These are phyloP conservation scores for Halenospora varia DNA, from an alignment of 495 filamentous ascomycete species.

Conservation along the genomic window DNA sequence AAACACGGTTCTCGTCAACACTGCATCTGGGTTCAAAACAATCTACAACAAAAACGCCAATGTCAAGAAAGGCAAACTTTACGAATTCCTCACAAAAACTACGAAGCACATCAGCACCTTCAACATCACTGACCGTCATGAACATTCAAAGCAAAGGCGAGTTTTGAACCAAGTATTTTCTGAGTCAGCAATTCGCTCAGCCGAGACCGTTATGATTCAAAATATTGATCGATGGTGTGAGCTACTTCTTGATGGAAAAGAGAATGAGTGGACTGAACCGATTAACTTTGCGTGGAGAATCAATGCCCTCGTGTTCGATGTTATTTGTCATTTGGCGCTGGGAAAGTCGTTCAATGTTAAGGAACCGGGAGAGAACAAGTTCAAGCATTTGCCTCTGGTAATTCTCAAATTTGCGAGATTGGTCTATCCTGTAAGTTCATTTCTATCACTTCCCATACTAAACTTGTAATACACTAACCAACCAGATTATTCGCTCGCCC, in stretches of 20 bases:
- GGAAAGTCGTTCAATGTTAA: conserved; percentile 64
- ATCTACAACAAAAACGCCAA: background rate
- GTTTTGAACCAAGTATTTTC: background rate
- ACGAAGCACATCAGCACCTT: background rate
- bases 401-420: conserved; percentile 25
- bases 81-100: background rate
- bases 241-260: conserved; percentile 15
- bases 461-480: background rate
- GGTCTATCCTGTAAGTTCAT: conserved; percentile 21
- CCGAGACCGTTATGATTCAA: conserved; percentile 17
- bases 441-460: background rate
- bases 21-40: background rate
- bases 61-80: background rate
- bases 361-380: conserved; percentile 25
- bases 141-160: background rate
- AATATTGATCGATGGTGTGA: conserved; percentile 32
- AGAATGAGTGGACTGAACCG: conserved; percentile 19
- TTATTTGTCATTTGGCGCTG: conserved; percentile 63
- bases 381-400: conserved; percentile 21
- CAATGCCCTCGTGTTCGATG: conserved; percentile 64
- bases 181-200: conserved; percentile 24
- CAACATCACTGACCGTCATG: background rate
- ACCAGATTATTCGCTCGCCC: background rate
- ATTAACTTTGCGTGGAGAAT: conserved; percentile 55
- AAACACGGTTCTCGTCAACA: background rate